Evolutionary conservation across 768 basidiomycete genomes (phyloP).

Genomic region (Mycena capillaripes): DNA sequence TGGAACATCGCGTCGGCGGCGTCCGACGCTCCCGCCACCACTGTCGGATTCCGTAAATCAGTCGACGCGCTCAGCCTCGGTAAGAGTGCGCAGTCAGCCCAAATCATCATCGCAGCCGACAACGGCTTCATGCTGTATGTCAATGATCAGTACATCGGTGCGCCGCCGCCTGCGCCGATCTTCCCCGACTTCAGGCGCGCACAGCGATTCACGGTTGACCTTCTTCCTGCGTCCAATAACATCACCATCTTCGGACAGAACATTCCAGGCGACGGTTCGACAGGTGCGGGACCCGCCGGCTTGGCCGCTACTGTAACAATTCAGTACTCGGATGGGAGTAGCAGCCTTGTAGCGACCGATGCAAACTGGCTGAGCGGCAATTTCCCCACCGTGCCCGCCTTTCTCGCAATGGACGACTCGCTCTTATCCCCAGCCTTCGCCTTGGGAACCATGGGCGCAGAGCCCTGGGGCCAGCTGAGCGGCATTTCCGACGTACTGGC

Average conservation of each 20-base stretch:
- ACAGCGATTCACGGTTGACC: conserved; percentile 3
- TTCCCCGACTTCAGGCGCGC: neutral
- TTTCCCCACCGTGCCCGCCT: neutral
- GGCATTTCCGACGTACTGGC: conserved; percentile 10
- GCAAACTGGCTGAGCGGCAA: conserved; percentile 6
- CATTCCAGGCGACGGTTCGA: neutral
- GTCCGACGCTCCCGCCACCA: neutral
- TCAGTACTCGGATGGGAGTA: conserved; percentile 7
- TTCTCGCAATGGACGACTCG: neutral
- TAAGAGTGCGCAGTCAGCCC: conserved; percentile 11
- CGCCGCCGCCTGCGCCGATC: neutral
- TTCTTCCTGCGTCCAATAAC: neutral
- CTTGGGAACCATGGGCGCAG: neutral
- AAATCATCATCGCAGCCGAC: conserved; percentile 18
- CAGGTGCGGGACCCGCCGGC: conserved; percentile 6
- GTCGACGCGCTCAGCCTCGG: conserved; percentile 7
- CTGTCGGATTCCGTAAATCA: conserved; percentile 29
- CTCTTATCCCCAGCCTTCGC: neutral
- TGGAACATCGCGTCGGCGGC: conserved; percentile 10
- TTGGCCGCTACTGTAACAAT: neutral
- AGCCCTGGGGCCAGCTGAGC: conserved; percentile 1
- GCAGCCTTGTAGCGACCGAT: neutral
- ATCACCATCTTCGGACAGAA: conserved; percentile 13
- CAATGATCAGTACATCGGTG: conserved; percentile 18
- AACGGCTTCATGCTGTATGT: conserved; percentile 19